Conservation (phyloP, 805 yeast species). For the Cyberlindnera maritima region DNA sequence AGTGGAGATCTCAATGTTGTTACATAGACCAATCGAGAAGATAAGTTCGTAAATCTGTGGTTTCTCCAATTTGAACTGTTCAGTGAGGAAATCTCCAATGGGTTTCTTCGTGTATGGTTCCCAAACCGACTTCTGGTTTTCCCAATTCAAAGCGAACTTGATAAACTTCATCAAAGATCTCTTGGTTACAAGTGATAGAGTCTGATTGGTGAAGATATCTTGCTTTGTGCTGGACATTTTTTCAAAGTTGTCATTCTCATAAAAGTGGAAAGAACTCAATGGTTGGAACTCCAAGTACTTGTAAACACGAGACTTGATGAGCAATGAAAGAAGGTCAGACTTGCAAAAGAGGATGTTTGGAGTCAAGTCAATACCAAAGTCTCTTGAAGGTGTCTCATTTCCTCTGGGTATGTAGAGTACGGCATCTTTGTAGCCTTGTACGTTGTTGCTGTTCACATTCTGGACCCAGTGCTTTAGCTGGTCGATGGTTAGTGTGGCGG, state of each 20-base stretch:
- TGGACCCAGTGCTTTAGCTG: constrained; percentile 83
- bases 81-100: constrained; percentile 55
- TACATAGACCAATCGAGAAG: constrained; percentile 80
- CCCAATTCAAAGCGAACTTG: constrained; percentile 79
- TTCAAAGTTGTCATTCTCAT: constrained; percentile 86
- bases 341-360: constrained; percentile 88
- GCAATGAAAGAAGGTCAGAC: constrained; percentile 77
- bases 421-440: constrained; percentile 59
- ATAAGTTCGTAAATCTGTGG: constrained; percentile 83
- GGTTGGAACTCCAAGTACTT: constrained; percentile 92
- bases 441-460: constrained; percentile 48
- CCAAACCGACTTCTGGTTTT: constrained; percentile 55
- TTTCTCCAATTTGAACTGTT: constrained; percentile 64
- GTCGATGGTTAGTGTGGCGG: constrained; percentile 83
- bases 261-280: constrained; percentile 86
- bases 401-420: constrained; percentile 74
- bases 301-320: constrained; percentile 83
- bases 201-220: constrained; percentile 89
- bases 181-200: constrained; percentile 69
- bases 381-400: constrained; percentile 47
- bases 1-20: constrained; percentile 56
- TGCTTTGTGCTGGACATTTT: constrained; percentile 84
- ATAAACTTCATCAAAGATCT: constrained; percentile 87
- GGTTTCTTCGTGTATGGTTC: constrained; percentile 53
- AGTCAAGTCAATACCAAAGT: constrained; percentile 83